Conservation (phyloP, 495 filamentous ascomycete genomes). For the Letharia lupina region DNA sequence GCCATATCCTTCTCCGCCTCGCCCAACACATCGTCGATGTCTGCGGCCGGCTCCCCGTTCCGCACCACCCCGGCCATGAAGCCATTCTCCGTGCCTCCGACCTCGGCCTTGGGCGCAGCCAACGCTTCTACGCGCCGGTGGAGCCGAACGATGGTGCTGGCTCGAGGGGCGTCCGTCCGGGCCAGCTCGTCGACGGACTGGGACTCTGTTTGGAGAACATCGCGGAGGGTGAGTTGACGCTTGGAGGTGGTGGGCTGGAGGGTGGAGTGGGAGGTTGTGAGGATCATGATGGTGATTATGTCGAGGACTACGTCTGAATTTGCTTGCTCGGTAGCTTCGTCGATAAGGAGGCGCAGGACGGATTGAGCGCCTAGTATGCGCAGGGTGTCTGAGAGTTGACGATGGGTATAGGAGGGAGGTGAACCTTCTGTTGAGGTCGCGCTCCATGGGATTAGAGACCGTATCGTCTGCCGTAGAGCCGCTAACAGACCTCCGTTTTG, state of each 20-base stretch:
- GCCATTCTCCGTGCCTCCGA: constrained; percentile 39
- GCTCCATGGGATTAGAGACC: constrained; percentile 65
- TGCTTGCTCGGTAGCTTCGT: constrained; percentile 19
- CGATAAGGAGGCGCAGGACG: constrained; percentile 36
- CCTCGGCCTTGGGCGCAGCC: constrained; percentile 32
- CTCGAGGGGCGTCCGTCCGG: constrained; percentile 50
- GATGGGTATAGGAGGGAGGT: constrained; percentile 71
- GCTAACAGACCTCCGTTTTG: constrained; percentile 51
- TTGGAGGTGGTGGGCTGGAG: constrained; percentile 24
- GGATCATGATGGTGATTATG: constrained; percentile 62
- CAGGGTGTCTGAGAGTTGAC: constrained; percentile 57
- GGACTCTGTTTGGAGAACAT: constrained; percentile 57
- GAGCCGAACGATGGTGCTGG: constrained; percentile 67
- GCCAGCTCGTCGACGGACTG: constrained; percentile 54
- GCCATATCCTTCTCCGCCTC: constrained; percentile 31
- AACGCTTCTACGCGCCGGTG: constrained; percentile 64
- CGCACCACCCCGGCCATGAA: constrained; percentile 34
- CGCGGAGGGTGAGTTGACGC: constrained; percentile 50
- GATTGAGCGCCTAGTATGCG: constrained; percentile 61
- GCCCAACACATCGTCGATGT: constrained; percentile 43
- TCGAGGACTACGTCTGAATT: constrained; percentile 62
- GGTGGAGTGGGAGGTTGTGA: constrained; percentile 52
- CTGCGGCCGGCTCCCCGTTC: constrained; percentile 26
- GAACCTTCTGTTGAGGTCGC: constrained; percentile 47
- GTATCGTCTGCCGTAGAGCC: constrained; percentile 57